Base-by-base conservation (phyloP, 75 land plant species). In the Isoetes taiwanensis region DNA sequence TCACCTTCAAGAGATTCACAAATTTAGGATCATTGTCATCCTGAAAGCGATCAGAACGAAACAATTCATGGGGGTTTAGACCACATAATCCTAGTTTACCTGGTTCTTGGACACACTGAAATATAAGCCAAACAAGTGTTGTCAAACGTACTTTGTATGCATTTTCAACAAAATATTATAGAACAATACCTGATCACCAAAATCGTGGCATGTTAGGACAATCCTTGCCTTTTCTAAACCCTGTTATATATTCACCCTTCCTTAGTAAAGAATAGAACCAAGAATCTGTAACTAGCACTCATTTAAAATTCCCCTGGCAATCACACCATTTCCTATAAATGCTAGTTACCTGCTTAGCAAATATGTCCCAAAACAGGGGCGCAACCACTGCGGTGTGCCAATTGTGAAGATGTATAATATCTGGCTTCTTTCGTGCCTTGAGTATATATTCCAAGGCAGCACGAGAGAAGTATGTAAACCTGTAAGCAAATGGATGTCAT, bases 351-450 rank as follows among this genome's bases (percentile, higher is more conserved):
- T 82, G 74, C 37, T 80, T 43, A 10, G 64, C 82, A 73, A 72
- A 82, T 20, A 73, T 54, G 43, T 82, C 86, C 86, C 86, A 82
- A 66, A 82, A 82, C 69, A 82, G 64, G 30, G 86, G 86, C 34
- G 80, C 86, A 41, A 79, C 74, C 33, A 74, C 54, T 48, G 86
- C 72, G 52, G 86, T 76, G 43, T 82, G 71, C 86, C 86, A 82
- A 41, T 82, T 76, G 64, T 82, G 86, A 39, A 82, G 67, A 68
- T 82, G 86, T 27, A 82, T 46, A 28, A 82, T 69, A 70, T 82
- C 86, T 34, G 86, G 79, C 59, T 70, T 71, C 74, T 82, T 82
- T 54, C 82, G 79, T 31, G 79, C 66, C 59, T 73, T 82, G 34
- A 76, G 41, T 24, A 82, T 64, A 64, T 79, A 82, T 30, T 82